Conservation (phyloP, 805 yeast species). For the Metschnikowia matae region DNA sequence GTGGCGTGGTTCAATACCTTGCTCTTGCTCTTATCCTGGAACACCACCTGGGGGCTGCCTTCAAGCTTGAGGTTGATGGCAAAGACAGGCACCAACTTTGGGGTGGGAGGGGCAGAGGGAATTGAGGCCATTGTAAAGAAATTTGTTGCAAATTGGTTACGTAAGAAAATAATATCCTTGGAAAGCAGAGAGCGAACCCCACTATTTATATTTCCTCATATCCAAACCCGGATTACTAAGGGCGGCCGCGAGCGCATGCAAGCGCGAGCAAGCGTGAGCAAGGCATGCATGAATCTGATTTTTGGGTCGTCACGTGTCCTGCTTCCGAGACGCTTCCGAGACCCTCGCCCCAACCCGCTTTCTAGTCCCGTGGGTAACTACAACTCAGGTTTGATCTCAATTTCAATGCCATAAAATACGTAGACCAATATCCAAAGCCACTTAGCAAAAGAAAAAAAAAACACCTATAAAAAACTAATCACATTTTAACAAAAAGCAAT, state of each 20-base stretch:
- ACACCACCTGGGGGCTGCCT: constrained; percentile 20
- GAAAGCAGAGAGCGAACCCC: not conserved
- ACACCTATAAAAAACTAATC: too few species aligned
- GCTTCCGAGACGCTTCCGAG: too few species aligned
- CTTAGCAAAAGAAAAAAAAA: too few species aligned
- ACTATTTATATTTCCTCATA: not conserved
- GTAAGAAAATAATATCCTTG: too few species aligned
- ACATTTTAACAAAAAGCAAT: too few species aligned
- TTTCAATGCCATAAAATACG: too few species aligned
- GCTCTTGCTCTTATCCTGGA: constrained; percentile 15
- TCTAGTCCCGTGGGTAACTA: too few species aligned
- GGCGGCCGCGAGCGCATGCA: not conserved
- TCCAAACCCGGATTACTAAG: not conserved
- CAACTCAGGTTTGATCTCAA: too few species aligned
- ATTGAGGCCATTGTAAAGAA: not conserved
- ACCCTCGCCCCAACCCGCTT: too few species aligned
- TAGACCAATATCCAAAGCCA: too few species aligned
- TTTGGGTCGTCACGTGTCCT: too few species aligned
- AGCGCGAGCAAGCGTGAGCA: not conserved
- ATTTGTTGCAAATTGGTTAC: not conserved
- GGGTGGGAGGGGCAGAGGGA: constrained; percentile 10
- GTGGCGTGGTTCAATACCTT: constrained; percentile 21
- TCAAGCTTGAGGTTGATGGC: constrained; percentile 25
- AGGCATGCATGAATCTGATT: not conserved
- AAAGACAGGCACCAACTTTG: constrained; percentile 31